Conservation (phyloP, 305 asterid genomes). For the Solanum chacoense region DNA sequence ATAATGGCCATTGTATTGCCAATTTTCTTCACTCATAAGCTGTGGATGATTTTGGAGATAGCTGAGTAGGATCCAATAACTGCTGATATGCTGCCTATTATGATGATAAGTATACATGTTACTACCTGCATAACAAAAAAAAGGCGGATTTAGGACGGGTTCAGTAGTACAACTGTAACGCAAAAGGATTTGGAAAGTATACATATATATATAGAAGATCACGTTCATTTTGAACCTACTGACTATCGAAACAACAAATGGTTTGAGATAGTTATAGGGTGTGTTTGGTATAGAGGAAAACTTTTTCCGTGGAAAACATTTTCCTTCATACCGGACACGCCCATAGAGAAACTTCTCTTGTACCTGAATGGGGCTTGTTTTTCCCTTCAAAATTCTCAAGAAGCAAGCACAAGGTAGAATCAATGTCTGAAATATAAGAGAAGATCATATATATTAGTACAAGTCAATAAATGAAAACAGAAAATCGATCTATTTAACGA, state of each 20-base stretch:
- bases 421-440: constrained; percentile 42
- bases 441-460: not conserved
- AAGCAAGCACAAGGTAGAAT: constrained; percentile 92
- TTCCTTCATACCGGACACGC: not conserved
- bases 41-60: constrained; percentile 45
- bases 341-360: not conserved
- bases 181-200: not conserved
- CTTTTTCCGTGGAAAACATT: not conserved
- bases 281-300: not conserved
- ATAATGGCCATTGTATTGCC: not conserved
- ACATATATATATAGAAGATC: not conserved
- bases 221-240: not conserved
- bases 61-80: constrained; percentile 68
- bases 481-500: not conserved
- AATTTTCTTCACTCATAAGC: constrained; percentile 6
- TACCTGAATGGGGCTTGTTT: constrained; percentile 52
- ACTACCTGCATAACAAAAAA: constrained; percentile 24
- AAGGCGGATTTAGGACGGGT: not conserved
- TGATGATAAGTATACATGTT: constrained; percentile 41
- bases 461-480: not conserved
- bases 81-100: constrained; percentile 50
- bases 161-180: not conserved
- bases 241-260: not conserved
- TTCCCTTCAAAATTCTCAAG: constrained; percentile 68
- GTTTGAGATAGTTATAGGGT: not conserved